Base-by-base conservation (phyloP, 2,329 filamentous ascomycete species). In the Epichloe gansuensis region DNA sequence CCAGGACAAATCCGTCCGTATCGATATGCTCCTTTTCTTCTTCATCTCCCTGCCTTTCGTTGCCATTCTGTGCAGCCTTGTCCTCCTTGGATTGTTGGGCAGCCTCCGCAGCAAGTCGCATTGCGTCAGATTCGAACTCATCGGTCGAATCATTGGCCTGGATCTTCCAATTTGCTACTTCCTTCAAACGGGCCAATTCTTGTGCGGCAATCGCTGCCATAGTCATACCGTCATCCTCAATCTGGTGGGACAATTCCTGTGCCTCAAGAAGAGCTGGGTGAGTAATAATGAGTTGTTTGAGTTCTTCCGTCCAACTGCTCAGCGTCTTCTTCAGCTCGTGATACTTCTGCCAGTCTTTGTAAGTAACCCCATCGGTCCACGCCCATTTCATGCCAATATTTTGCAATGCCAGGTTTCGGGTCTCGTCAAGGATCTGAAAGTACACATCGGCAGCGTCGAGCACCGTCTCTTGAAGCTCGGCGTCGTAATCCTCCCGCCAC, bases 271-370 rank as follows among this genome's bases (percentile, higher is more conserved):
- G 75, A 28, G 80, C 82, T 8, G 85, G 80, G 64, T 96, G 87
- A 3, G 81, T 77, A 55, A 85, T 78, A 41, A 89, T 86, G 51
- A 91, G 79, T 54, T 82, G 75, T 64, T 88, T 83, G 47, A 98
- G 82, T 59, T 94, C 88, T 38, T 81, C 76, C 52, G 88, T 85
- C 90, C 91, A 96, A 61, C 88, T 82, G 47, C 85, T 83, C 50
- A 96, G 87, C 12, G 86, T 85, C 51, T 79, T 81, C 72, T 88
- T 94, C 54, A 98, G 75, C 55, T 87, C 82, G 66, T 97, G 90
- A 64, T 95, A 98, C 66, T 91, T 93, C 55, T 85, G 82, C 93
- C 93, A 98, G 67, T 98, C 90, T 67, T 94, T 91, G 75, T 98
- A 96, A 1, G 91, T 95, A 56, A 98, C 81, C 35, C 89, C 89